Conservation (phyloP, 139 green algal genomes). For the Chlamydomonas incerta region DNA sequence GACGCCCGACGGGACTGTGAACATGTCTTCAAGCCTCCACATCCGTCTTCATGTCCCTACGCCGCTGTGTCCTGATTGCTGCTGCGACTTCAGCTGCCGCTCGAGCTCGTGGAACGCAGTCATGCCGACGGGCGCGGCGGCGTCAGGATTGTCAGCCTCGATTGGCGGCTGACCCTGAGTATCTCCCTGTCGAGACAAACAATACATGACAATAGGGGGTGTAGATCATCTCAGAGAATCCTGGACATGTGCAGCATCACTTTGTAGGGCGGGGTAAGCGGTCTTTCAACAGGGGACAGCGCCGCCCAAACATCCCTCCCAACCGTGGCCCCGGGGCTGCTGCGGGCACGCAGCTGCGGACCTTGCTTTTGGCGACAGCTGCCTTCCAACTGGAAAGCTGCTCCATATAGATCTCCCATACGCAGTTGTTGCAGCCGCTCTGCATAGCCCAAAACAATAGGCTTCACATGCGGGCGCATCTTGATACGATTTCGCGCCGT, state of each 20-base stretch:
- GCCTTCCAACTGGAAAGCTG: constrained; percentile 5
- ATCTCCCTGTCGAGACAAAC: background rate
- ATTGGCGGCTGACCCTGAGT: background rate
- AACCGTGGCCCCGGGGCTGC: no score
- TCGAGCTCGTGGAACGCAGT: constrained; percentile 17
- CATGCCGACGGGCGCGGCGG: background rate
- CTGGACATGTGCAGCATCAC: no score
- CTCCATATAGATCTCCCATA: constrained; percentile 14
- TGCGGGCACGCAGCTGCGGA: background rate
- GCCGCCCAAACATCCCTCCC: no score
- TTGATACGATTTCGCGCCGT: no score
- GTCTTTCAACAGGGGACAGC: no score
- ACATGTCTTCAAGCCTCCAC: no score
- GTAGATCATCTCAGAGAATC: no score
- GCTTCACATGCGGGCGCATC: background rate
- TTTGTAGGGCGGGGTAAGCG: no score
- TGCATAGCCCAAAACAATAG: background rate
- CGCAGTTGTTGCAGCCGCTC: constrained; percentile 11
- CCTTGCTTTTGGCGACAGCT: background rate
- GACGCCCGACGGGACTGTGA: no score
- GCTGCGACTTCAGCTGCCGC: background rate
- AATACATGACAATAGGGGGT: no score
- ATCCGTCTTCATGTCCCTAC: no score
- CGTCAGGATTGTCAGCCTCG: background rate
- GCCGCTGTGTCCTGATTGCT: background rate